Base-by-base conservation (phyloP, 2,329 filamentous ascomycete genomes). In the Pyrenophora teres region DNA sequence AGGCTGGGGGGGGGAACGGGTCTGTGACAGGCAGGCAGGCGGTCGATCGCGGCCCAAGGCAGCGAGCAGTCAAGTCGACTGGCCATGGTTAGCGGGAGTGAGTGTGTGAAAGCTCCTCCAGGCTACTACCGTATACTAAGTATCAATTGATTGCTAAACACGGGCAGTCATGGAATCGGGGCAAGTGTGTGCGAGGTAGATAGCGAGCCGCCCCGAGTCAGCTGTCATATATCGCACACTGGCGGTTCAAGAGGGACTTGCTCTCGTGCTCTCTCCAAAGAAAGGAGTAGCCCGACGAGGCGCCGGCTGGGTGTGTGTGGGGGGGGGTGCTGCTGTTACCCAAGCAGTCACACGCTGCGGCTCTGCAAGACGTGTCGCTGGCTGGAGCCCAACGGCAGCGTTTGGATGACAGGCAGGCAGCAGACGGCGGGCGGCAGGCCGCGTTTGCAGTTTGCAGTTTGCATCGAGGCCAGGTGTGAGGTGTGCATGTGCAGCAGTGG, bases 31-130 rank as follows among this genome's bases (percentile, higher is more conserved):
- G 39, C 41, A 46, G 12, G 36, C 27, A 27, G 45, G 33, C 27
- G 16, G 54, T 37, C 46, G 54, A 47, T 56, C 33, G 41, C 49
- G 45, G 39, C 50, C 53, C 39, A 46, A 56, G 42, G 44, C 50
- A 52, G 41, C 44, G 10, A 30, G 27, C 27, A 30, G 8, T 21
- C 27, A 12, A 48, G 52, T 13, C 52, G 49, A 50, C 9, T 19
- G 30, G 30, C n/a, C 25, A 27, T 6, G 31, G 32, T 21, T 32
- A 45, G 15, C 32, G 9, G 23, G 38, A 38, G 9, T 30, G 27
- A 30, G 21, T 23, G 23, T 18, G 38, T 31, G 37, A 41, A 36
- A 16, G 15, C 15, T 15, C 15, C 15, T 15, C 15, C 15, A 15
- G 15, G 15, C 15, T 15, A 15, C 15, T 15, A 15, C 15, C 15